phyloP scores from a whole-genome alignment of 1,284 basidiomycete species.

The Hemileia vastatrix region DNA sequence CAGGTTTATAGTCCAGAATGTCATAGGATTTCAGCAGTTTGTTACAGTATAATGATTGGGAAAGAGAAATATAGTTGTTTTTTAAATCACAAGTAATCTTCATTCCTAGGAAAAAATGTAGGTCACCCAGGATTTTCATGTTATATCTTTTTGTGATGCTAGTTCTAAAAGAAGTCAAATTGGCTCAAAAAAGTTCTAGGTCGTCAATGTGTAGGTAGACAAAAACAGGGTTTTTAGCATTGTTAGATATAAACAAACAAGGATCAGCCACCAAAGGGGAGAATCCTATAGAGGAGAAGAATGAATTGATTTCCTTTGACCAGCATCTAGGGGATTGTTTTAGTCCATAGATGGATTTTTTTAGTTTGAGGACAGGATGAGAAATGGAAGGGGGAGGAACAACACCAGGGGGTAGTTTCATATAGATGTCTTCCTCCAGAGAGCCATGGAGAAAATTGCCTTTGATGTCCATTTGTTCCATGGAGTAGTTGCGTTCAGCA shows the following conservation, averaged over 20 bases:
- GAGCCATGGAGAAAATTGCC: no score
- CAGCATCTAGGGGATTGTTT: constrained; percentile 5
- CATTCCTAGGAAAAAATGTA: background rate
- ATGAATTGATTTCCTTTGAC: background rate
- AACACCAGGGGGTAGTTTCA: no score
- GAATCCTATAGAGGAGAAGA: constrained; percentile 4
- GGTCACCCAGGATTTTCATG: background rate
- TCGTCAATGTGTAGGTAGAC: constrained; percentile 6
- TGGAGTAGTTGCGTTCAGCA: no score
- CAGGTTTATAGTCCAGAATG: background rate
- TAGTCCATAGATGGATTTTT: no score
- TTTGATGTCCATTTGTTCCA: no score
- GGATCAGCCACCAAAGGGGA: background rate
- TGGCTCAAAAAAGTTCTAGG: background rate
- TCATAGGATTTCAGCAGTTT: background rate
- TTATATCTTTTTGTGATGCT: background rate
- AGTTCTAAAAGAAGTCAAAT: constrained; percentile 3
- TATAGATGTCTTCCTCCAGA: no score
- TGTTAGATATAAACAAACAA: constrained; percentile 1
- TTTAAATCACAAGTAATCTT: background rate
- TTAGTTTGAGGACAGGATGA: no score
- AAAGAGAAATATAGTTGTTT: no score
- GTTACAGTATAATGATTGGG: no score
- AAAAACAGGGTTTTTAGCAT: no score
- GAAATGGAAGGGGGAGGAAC: no score